Base-by-base conservation (phyloP, 1,139 yeast genomes). In the Debaryomyces coudertii region DNA sequence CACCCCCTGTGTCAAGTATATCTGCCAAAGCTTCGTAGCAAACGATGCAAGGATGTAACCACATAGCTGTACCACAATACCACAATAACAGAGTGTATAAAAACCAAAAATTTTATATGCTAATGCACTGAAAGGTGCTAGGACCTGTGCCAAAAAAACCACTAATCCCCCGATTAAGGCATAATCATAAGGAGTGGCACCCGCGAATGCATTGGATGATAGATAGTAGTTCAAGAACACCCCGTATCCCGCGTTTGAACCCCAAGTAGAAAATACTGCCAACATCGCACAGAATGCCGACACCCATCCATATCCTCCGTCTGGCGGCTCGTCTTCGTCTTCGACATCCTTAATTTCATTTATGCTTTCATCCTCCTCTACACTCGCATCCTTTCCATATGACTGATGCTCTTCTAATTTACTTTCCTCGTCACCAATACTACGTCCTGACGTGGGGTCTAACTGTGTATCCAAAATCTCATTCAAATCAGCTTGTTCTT, bases 281-380 rank as follows among this genome's bases (percentile, higher is more conserved):
- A 77, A 56, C 61, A 80, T 70, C 0, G 79, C 79, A 53, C 86
- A 78, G 2, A 77, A 45, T 0, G 84, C 81, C 45, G 83, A 76
- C 6, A 83, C 78, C 90, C 93, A 87, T 1, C 89, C 90, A 51
- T 78, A 78, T 1, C 88, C 88, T 22, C 82, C 80, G 63, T 86
- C 93, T 2, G 85, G 83, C 2, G 85, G 86, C 29, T 40, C 37
- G 22, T 47, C 55, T 11, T 43, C 51, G 16, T 30, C 34, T 9
- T 48, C 51, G 16, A 28, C 34, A 8, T 48, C 54, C 7, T 48
- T 53, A n/a, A 40, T 49, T 16, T 36, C 47, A 5, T 42, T 25
- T 9, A 33, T 42, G n/a, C 38, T 35, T 11, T 36, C 43, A 12
- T 38, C 41, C 20, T 42, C 27, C 12, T 36, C 34, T 15, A 18